Evolutionary conservation across 225 moss, liverwort and hornwort genomes (phyloP), one percentile per base, ranked within the genome.

Genomic region (Takakia lepidozioides): DNA sequence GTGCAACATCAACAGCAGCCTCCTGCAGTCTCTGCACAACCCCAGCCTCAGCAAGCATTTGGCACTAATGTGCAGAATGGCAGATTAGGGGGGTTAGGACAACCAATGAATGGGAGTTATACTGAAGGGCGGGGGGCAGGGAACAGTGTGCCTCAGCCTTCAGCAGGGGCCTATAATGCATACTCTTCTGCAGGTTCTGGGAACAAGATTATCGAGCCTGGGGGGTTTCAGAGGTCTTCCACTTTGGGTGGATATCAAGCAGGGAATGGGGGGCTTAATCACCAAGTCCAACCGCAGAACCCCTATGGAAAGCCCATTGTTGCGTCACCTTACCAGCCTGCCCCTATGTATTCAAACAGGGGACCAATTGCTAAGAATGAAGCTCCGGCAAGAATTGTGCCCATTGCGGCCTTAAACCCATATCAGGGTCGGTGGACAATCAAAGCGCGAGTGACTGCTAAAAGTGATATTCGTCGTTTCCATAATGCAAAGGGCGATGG

Each of bases 381-480:
- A 32, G 32, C 32, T 6, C 32, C 32, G 7, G 32, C 78, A 0
- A 62, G 69, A 61, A 70, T 79, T 47, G 58, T 79, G 54, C 73
- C 78, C 2, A 79, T 79, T 24, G 29, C 49, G 24, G 54, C 51
- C 1, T 48, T 79, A 46, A 73, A 69, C 59, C 78, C 78, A 3
- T 73, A 79, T 38, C 73, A 79, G 42, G 69, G 73, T 38, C 52
- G 73, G 19, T 79, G 78, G 78, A 73, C 78, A 10, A 73, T 79
- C 21, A 79, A 69, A 61, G 78, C 78, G 3, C 57, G 78, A 54
- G 69, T 79, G 25, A 73, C 73, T 13, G 20, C 61, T 2, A 79
- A 79, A 62, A 42, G 45, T 9, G 68, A 65, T 0, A 26, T 61
- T 3, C 54, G 73, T 49, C 56, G 73, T 19, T 79, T 18, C 39